phyloP scores from a whole-genome alignment of 257 asterid genomes.

The Linderniella brevidens region DNA sequence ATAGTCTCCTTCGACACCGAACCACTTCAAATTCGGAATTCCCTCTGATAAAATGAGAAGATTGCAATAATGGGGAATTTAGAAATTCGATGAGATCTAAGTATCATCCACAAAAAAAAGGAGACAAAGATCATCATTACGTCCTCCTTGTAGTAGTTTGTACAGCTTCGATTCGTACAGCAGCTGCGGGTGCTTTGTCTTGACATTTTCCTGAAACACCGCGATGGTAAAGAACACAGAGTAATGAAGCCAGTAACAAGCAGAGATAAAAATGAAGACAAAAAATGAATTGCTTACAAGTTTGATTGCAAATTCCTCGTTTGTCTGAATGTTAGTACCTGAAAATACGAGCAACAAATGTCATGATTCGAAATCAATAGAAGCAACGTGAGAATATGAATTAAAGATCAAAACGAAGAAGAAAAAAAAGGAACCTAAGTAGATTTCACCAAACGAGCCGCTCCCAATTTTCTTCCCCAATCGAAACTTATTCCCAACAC shows the following conservation, averaged over 20 bases:
- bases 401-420: not conserved
- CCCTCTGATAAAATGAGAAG: constrained; percentile 34
- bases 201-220: constrained; percentile 1
- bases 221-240: not conserved
- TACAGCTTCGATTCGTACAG: constrained; percentile 4
- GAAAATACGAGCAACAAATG: not conserved
- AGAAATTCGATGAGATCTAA: constrained; percentile 1
- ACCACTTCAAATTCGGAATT: constrained; percentile 69
- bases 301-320: constrained; percentile 3
- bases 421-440: not conserved
- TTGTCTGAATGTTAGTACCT: constrained; percentile 5
- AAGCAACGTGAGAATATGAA: not conserved
- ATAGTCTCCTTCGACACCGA: constrained; percentile 88
- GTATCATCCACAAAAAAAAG: not conserved
- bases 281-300: not conserved
- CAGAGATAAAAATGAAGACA: not conserved
- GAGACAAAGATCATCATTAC: constrained; percentile 36
- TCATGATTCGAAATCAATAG: not conserved
- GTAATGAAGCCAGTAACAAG: not conserved
- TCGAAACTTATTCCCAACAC: constrained; percentile 6
- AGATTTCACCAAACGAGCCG: constrained; percentile 6
- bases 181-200: constrained; percentile 7
- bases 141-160: constrained; percentile 40
- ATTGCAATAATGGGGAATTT: constrained; percentile 6
- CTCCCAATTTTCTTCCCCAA: constrained; percentile 6